A percentile compares a stretch with the other conserved stretches of the same genome.
Conservation (phyloP, 148 eudicot species). For the Heliosperma pusillum region DNA sequence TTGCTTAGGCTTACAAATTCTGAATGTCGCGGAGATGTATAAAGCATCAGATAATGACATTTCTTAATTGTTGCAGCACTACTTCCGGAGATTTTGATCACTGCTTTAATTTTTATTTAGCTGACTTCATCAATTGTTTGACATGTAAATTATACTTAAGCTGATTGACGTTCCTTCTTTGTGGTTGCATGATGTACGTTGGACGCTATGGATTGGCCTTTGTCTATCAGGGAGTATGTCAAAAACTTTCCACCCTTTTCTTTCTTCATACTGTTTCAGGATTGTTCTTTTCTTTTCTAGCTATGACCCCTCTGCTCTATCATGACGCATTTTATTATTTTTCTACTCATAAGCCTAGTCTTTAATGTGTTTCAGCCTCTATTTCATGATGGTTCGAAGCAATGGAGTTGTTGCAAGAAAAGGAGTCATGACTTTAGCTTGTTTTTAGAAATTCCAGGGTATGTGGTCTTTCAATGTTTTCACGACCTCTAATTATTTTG, state of each 20-base stretch:
- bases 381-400: constrained; percentile 94
- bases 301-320: not conserved
- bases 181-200: constrained; percentile 20
- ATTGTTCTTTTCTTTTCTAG: not conserved
- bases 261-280: not conserved
- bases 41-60: not conserved
- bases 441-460: constrained; percentile 90
- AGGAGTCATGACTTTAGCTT: constrained; percentile 90
- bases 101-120: not conserved
- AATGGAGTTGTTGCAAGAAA: constrained; percentile 98
- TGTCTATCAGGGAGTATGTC: constrained; percentile 39
- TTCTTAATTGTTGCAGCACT: not conserved
- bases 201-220: constrained; percentile 9
- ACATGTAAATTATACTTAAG: constrained; percentile 2
- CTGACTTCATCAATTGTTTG: constrained; percentile 1
- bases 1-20: not conserved
- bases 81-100: not conserved
- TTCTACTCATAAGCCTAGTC: constrained; percentile 10
- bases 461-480: constrained; percentile 27
- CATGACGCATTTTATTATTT: not conserved
- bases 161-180: constrained; percentile 14
- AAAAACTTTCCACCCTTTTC: not conserved
- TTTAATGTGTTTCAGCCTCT: constrained; percentile 56
- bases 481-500: not conserved
- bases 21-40: not conserved